Evolutionary conservation across 176 grass and related monocot genomes (phyloP).

Genomic region (Carex littledalei): DNA sequence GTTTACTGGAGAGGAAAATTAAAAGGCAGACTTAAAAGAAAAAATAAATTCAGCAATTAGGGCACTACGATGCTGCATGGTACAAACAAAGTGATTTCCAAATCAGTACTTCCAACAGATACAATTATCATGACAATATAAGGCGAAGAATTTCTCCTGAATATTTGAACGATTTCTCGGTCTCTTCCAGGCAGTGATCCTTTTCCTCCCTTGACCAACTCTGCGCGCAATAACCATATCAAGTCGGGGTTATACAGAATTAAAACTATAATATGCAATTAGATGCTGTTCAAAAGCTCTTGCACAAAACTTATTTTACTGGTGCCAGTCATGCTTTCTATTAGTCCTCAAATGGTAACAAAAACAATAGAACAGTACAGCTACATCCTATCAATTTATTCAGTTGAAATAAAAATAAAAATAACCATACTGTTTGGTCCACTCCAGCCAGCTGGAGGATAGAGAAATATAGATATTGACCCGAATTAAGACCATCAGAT

Average conservation of each 20-base stretch:
- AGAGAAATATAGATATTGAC: not conserved
- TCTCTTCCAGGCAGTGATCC: conserved; percentile 82
- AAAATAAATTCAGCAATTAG: not conserved
- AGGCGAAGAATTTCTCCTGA: conserved; percentile 64
- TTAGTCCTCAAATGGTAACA: not conserved
- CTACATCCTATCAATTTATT: not conserved
- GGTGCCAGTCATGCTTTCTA: not conserved
- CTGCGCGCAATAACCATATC: conserved; percentile 11
- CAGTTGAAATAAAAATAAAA: not conserved
- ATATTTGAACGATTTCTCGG: conserved; percentile 70
- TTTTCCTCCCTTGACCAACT: conserved; percentile 83
- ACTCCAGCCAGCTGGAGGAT: not conserved
- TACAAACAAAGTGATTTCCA: not conserved
- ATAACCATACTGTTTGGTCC: not conserved
- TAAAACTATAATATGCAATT: not conserved
- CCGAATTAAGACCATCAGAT: not conserved
- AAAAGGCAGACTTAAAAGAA: not conserved
- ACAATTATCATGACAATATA: conserved; percentile 49
- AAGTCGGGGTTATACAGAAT: not conserved
- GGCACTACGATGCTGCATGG: not conserved
- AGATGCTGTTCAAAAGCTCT: not conserved
- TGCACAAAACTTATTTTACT: not conserved
- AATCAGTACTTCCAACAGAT: not conserved
- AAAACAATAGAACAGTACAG: not conserved
- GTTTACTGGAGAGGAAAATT: not conserved